Conservation (phyloP, 2,329 filamentous ascomycete genomes). For the Fusarium verrucosum region DNA sequence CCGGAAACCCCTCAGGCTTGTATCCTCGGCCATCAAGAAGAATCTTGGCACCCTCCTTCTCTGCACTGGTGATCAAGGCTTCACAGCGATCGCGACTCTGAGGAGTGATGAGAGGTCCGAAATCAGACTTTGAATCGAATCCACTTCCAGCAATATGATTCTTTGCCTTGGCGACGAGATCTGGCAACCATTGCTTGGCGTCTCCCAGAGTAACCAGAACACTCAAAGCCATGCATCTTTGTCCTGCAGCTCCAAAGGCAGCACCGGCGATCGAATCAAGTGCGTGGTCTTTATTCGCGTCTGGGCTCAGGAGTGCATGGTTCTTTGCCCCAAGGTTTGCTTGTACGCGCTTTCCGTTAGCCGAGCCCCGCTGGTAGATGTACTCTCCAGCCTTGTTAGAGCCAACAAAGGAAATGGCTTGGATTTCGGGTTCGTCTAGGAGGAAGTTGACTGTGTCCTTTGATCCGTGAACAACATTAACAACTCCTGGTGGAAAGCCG, state of each 20-base stretch:
- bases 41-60: conserved; percentile 79
- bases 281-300: conserved; percentile 84
- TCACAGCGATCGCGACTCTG: conserved; percentile 79
- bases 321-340: conserved; percentile 87
- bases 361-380: conserved; percentile 76
- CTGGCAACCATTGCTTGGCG: conserved; percentile 78
- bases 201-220: conserved; percentile 78
- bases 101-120: conserved; percentile 79
- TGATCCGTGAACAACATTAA: conserved; percentile 80
- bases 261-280: conserved; percentile 80
- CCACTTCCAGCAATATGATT: conserved; percentile 75
- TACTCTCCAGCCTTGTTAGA: conserved; percentile 85
- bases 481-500: conserved; percentile 77
- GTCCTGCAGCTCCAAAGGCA: conserved; percentile 83
- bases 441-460: conserved; percentile 82
- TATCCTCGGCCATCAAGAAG: conserved; percentile 78
- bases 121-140: conserved; percentile 77
- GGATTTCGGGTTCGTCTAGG: conserved; percentile 79
- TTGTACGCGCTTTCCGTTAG: conserved; percentile 83
- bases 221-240: conserved; percentile 83
- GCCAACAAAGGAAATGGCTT: conserved; percentile 82
- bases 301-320: conserved; percentile 79
- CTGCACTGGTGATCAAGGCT: conserved; percentile 73
- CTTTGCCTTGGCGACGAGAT: conserved; percentile 77
- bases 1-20: conserved; percentile 74